These are phyloP conservation scores for Lophiotrema nucula DNA, from an alignment of 495 filamentous ascomycete species.

Conservation along the genomic window DNA sequence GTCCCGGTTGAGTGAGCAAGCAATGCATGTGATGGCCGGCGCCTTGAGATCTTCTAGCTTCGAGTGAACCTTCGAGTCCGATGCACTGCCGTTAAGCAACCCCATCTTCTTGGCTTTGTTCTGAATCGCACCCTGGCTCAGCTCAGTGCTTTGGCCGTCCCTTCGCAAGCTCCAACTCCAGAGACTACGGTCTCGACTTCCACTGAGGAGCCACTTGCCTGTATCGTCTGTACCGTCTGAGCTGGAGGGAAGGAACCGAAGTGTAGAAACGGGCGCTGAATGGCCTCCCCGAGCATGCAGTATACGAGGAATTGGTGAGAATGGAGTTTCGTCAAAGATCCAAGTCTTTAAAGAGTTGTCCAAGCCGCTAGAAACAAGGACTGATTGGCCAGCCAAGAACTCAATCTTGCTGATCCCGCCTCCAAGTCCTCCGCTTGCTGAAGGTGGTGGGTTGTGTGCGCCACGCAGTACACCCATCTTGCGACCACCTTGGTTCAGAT, in stretches of 20 bases:
- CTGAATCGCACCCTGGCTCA: conserved; percentile 82
- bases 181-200: conserved; percentile 79
- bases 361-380: conserved; percentile 82
- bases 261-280: conserved; percentile 72
- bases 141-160: conserved; percentile 88
- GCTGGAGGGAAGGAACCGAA: conserved; percentile 79
- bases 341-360: conserved; percentile 94
- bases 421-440: conserved; percentile 54
- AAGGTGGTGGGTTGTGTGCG: conserved; percentile 73
- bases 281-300: conserved; percentile 85
- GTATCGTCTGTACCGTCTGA: conserved; percentile 84
- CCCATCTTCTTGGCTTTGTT: conserved; percentile 83
- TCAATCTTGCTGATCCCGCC: conserved; percentile 73
- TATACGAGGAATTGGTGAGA: conserved; percentile 77
- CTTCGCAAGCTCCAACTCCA: conserved; percentile 95
- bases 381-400: conserved; percentile 87
- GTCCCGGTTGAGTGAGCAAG: conserved; percentile 86
- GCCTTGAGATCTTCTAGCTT: conserved; percentile 77
- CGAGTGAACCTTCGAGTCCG: conserved; percentile 52
- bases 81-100: conserved; percentile 52
- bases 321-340: conserved; percentile 88
- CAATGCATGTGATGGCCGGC: conserved; percentile 83
- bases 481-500: conserved; percentile 81
- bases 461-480: conserved; percentile 77
- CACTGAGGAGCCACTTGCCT: conserved; percentile 93